Conservation (phyloP, 2,329 filamentous ascomycete species). For the Aspergillus candidus region DNA sequence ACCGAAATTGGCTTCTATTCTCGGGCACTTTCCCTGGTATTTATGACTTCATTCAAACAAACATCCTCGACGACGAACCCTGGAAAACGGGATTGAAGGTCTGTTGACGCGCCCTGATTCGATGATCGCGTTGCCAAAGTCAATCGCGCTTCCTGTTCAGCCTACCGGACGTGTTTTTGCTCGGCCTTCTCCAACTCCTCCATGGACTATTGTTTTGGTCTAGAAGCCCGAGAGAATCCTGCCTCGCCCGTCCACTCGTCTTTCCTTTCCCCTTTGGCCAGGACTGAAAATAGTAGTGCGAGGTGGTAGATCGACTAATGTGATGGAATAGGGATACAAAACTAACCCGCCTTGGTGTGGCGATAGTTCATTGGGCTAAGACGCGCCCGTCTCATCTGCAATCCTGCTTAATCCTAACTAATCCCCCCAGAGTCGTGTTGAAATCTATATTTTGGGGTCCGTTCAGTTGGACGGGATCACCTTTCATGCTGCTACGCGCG, state of each 20-base stretch:
- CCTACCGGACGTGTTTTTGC: conserved; percentile 19
- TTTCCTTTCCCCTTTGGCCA: conserved; percentile 1
- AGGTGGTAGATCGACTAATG: conserved; percentile 4
- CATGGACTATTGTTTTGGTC: conserved; percentile 8
- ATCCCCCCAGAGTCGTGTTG: neutral
- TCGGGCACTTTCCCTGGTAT: conserved; percentile 1
- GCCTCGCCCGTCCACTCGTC: neutral
- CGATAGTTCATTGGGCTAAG: conserved; percentile 8
- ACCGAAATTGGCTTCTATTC: conserved; percentile 8
- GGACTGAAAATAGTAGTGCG: too few species aligned
- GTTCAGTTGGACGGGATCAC: neutral
- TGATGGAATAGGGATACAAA: conserved; percentile 1
- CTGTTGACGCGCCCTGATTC: conserved; percentile 22
- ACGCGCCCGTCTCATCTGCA: neutral
- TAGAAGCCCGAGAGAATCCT: conserved; percentile 5
- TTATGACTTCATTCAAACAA: neutral
- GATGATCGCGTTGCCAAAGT: conserved; percentile 18
- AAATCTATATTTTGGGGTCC: neutral
- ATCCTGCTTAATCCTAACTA: conserved; percentile 1
- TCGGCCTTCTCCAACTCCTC: conserved; percentile 4
- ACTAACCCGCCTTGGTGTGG: conserved; percentile 6
- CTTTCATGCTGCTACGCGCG: conserved; percentile 2
- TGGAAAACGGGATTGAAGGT: neutral
- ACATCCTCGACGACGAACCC: neutral
- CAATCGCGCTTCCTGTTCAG: conserved; percentile 19